Base-by-base conservation (phyloP, 257 asterid species). In the Cruciata laevipes region DNA sequence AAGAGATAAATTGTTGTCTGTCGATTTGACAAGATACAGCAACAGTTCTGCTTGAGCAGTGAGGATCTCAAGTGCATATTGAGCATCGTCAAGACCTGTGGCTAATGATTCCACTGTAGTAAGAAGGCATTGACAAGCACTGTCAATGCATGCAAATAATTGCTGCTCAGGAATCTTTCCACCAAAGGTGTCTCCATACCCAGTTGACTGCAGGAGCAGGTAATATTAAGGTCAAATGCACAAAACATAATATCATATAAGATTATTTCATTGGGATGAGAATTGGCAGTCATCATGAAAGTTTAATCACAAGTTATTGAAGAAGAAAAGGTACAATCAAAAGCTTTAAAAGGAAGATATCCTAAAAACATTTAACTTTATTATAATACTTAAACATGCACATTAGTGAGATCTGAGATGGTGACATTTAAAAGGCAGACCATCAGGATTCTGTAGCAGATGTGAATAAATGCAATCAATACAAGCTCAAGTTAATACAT, bases 31-130 rank as follows among this genome's bases (percentile, higher is more conserved):
- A 24, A 90, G 88, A 74, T 75, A 83, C 52, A 88, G 81, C 72
- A 94, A 83, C 64, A 90, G 77, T 80, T 85, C 95, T 33, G 82
- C 87, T 82, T 94, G 96, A 83, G 90, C 82, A 2, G 77, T 82
- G 69, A 94, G 96, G 74, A 88, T 76, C 70, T 82, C 79, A 35
- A 90, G 82, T 65, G 72, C 70, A 68, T 84, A 85, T 68, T 76
- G 84, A 74, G 71, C 61, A 53, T 79, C 79, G 73, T 83, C 87
- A 66, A 73, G 70, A 63, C 61, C 66, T 69, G 86, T 78, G 71
- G 79, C 74, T 74, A 90, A 81, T 38, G 83, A 78, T 69, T 83
- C 88, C 40, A 84, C 56, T 35, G 90, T 84, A 73, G 82, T 60
- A 67, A 74, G 83, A 60, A 94, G 80, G 81, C 85, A 84, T 63